phyloP scores from a whole-genome alignment of 306 rosid species.

The Cucurbita argyrosperma region DNA sequence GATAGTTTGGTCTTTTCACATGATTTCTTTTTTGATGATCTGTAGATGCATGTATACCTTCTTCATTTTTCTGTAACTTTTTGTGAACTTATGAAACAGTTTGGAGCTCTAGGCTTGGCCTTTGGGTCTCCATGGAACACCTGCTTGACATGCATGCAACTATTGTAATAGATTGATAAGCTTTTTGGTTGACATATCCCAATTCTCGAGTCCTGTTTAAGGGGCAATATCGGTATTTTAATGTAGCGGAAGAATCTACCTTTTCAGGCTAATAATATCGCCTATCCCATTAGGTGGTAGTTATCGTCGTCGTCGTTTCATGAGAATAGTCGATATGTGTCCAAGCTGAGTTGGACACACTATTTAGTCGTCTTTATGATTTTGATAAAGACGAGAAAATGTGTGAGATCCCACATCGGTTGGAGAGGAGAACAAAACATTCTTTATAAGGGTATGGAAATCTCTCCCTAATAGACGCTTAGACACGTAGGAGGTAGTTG shows the following conservation, averaged over 20 bases:
- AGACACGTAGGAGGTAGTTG: no score
- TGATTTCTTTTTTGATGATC: background rate
- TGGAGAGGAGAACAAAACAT: no score
- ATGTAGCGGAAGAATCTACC: background rate
- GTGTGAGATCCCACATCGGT: no score
- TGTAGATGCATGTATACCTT: conserved; percentile 8
- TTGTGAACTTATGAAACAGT: background rate
- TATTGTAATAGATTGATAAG: background rate
- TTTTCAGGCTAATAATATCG: background rate
- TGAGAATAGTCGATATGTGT: no score
- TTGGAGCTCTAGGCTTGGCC: background rate
- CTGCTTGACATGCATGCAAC: conserved; percentile 1
- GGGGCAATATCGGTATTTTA: no score
- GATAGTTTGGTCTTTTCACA: background rate
- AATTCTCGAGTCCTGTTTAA: background rate
- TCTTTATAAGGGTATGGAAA: no score
- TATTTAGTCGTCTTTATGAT: no score
- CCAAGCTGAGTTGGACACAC: no score
- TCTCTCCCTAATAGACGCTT: no score
- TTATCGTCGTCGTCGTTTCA: no score
- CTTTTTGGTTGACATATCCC: background rate
- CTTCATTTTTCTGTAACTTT: conserved; percentile 1
- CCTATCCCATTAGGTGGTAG: background rate
- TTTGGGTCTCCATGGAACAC: background rate
- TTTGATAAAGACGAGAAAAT: no score